Base-by-base conservation (phyloP, 306 rosid genomes). In the Hippophae rhamnoides region DNA sequence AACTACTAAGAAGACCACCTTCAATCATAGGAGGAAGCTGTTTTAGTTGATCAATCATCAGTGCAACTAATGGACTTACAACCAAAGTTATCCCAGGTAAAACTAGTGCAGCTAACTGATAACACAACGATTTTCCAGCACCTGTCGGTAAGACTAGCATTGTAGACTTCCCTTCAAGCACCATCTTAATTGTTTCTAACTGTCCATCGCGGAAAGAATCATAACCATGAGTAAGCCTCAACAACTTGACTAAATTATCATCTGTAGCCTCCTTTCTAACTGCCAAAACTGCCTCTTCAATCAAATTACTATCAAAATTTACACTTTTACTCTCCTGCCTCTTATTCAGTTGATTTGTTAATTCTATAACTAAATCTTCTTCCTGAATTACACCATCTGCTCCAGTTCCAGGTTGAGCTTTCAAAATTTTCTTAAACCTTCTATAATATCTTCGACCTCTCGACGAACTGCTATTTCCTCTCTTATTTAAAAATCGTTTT, bases 91-190 rank as follows among this genome's bases (percentile, higher is more conserved):
- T 60, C 62, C 97, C 97, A 9, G 86, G 89, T 60, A 90, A 80
- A 74, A 90, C 62, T 70, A 85, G 51, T 13, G 97, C 85, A 12
- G 96, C 82, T 58, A 90, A 74, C 68, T 90, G 97, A 78, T 90
- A 90, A 73, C 97, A 90, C 71, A 90, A 51, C 6, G 97, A 87
- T 73, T 90, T 90, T n/a, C 97, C 97, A 0, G 89, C 95, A 2
- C 97, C 97, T 0, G 97, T 90, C 0, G 97, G 96, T 81, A 90
- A 74, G 68, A 90, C 90, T 48, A 90, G 84, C 92, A 83, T 83
- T 1, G 89, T 67, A 2, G 94, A 85, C 41, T 85, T 77, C 66
- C 89, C 89, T 6, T 68, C 77, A 40, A 90, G 89, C 54, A 87
- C 89, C 82, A 70, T 75, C 79, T 78, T 79, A 54, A 90, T 81